Percentiles rank a stretch among this genome's conserved stretches.
Evolutionary conservation across 371 early-diverging fungal genomes (phyloP).

Genomic region (Basidiobolus meristosporus): DNA sequence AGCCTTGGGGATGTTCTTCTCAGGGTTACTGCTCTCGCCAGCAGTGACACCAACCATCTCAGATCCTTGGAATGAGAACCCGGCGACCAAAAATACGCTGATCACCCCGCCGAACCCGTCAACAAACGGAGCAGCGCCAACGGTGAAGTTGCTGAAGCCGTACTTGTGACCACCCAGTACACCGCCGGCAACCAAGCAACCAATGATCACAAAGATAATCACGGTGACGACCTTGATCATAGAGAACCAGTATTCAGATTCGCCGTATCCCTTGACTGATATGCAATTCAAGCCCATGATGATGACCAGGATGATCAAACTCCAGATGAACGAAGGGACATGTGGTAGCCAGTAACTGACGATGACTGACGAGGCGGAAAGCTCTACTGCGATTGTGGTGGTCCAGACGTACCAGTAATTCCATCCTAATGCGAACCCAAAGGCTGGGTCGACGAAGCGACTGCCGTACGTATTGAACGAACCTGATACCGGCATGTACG

Average conservation of each 20-base stretch:
- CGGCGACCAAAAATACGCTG: conserved; percentile 54
- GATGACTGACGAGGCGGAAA: conserved; percentile 40
- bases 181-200: conserved; percentile 14
- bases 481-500: conserved; percentile 64
- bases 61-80: conserved; percentile 76
- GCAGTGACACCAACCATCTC: conserved; percentile 57
- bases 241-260: conserved; percentile 36
- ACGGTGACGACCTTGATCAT: conserved; percentile 31
- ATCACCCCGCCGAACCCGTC: conserved; percentile 44
- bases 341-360: conserved; percentile 52
- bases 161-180: too few relatives aligned
- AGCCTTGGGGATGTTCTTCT: conserved; percentile 47
- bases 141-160: conserved; percentile 14
- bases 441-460: conserved; percentile 65
- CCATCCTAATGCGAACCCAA: conserved; percentile 74
- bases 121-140: conserved; percentile 46
- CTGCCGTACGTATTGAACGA: conserved; percentile 69
- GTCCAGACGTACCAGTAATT: conserved; percentile 67
- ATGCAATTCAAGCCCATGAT: conserved; percentile 10
- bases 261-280: conserved; percentile 23
- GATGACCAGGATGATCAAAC: conserved; percentile 8
- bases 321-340: conserved; percentile 9
- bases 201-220: conserved; percentile 54
- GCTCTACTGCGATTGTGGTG: conserved; percentile 59
- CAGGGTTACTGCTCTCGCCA: conserved; percentile 52